phyloP scores from a whole-genome alignment of 352 stramenopile genomes.

The Phytopythium ostracodes region DNA sequence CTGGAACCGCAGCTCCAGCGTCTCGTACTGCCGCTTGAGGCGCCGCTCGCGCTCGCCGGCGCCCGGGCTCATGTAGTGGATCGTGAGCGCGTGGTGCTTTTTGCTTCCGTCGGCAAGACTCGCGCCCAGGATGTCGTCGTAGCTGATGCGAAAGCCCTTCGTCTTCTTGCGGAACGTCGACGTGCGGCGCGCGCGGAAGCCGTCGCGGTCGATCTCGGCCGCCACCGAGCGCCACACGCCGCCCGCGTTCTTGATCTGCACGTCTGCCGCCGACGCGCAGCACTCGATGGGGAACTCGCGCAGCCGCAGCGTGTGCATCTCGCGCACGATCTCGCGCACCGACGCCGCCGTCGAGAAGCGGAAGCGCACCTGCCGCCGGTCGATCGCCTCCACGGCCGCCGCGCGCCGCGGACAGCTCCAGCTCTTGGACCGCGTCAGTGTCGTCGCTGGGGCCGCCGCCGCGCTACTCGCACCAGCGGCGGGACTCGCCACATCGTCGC shows the following conservation, averaged over 20 bases:
- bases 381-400: constrained; percentile 53
- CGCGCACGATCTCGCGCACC: constrained; percentile 53
- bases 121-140: constrained; percentile 55
- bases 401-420: constrained; percentile 44
- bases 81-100: constrained; percentile 26
- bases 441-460: neutral
- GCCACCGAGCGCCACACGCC: constrained; percentile 51
- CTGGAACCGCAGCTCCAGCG: constrained; percentile 32
- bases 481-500: constrained; percentile 12
- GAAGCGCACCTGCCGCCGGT: constrained; percentile 52
- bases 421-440: constrained; percentile 53
- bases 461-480: neutral
- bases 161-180: constrained; percentile 62
- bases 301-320: constrained; percentile 63
- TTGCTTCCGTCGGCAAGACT: constrained; percentile 20
- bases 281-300: constrained; percentile 54
- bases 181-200: constrained; percentile 42
- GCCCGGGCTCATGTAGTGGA: constrained; percentile 69
- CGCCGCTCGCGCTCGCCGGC: constrained; percentile 46
- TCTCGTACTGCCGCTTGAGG: constrained; percentile 52
- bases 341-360: constrained; percentile 54
- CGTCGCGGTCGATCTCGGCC: constrained; percentile 47
- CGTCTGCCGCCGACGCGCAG: constrained; percentile 16
- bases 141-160: constrained; percentile 42
- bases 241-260: constrained; percentile 36